A percentile compares a stretch with the other conserved stretches of the same genome.
Evolutionary conservation across 768 basidiomycete species (phyloP).

Genomic region (Naganishia vaughanmartiniae): DNA sequence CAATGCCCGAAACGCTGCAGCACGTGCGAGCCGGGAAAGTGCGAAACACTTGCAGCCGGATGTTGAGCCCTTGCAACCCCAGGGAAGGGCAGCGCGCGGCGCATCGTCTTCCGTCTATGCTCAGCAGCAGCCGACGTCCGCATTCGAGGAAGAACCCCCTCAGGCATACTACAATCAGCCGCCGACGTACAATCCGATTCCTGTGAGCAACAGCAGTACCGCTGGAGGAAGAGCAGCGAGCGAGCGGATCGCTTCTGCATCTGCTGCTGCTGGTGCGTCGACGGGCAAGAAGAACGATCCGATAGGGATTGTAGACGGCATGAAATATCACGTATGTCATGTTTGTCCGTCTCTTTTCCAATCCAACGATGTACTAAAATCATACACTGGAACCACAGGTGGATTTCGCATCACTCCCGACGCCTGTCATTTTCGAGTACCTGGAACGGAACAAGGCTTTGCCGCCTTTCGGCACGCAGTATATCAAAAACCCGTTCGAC

Average conservation of each 20-base stretch:
- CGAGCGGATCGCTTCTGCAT: not conserved
- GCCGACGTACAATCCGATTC: not conserved
- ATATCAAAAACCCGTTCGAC: conserved; percentile 23
- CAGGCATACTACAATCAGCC: not conserved
- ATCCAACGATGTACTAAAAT: not conserved
- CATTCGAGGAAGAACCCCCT: no score
- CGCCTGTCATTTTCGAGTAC: conserved; percentile 18
- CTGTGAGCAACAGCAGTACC: not conserved
- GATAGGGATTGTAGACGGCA: conserved; percentile 5
- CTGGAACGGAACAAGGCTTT: conserved; percentile 30
- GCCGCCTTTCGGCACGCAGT: conserved; percentile 24
- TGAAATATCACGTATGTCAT: conserved; percentile 8
- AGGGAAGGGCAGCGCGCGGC: not conserved
- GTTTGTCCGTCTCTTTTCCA: not conserved
- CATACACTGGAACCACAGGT: not conserved
- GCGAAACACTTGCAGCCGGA: not conserved
- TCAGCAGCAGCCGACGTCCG: no score
- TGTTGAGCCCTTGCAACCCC: not conserved
- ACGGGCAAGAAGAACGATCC: not conserved
- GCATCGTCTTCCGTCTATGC: not conserved
- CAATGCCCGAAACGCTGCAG: conserved; percentile 14
- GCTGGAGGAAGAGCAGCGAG: not conserved
- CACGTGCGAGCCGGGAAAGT: not conserved
- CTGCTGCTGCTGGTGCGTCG: not conserved
- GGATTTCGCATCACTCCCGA: conserved; percentile 21